phyloP scores from a whole-genome alignment of 768 basidiomycete genomes.

The Lentinula sp. region DNA sequence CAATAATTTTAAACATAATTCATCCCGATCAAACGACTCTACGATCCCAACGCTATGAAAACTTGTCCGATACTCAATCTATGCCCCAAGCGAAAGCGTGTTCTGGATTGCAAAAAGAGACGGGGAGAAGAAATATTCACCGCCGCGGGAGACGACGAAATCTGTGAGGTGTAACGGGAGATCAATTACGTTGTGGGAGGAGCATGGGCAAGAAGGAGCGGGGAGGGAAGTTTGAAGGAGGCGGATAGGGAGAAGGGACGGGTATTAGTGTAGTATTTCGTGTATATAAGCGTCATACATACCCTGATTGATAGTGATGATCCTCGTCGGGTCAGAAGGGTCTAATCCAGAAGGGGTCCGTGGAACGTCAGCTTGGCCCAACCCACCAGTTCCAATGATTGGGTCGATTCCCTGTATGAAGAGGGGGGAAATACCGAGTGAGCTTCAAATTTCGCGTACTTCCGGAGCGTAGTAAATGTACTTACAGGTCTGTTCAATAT shows the following conservation, averaged over 20 bases:
- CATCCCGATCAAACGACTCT: no score
- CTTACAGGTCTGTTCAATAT: neutral
- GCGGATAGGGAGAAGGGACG: no score
- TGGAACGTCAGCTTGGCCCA: neutral
- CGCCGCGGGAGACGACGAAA: constrained; percentile 20
- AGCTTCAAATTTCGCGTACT: neutral
- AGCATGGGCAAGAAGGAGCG: neutral
- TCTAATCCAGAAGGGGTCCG: constrained; percentile 6
- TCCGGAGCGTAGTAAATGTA: neutral
- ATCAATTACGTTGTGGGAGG: no score
- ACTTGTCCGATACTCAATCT: neutral
- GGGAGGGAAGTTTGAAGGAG: no score
- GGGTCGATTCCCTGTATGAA: constrained; percentile 7
- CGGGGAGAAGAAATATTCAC: constrained; percentile 26
- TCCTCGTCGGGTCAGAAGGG: neutral
- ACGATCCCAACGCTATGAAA: neutral
- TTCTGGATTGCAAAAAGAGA: constrained; percentile 18
- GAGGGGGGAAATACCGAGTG: neutral
- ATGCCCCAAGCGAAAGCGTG: neutral
- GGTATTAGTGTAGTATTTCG: no score
- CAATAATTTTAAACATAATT: no score
- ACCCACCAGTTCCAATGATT: constrained; percentile 6
- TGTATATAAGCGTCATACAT: neutral
- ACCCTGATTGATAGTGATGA: constrained; percentile 6
- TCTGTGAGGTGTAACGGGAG: neutral